phyloP scores from a whole-genome alignment of 768 basidiomycete genomes.

The Mycena pura region DNA sequence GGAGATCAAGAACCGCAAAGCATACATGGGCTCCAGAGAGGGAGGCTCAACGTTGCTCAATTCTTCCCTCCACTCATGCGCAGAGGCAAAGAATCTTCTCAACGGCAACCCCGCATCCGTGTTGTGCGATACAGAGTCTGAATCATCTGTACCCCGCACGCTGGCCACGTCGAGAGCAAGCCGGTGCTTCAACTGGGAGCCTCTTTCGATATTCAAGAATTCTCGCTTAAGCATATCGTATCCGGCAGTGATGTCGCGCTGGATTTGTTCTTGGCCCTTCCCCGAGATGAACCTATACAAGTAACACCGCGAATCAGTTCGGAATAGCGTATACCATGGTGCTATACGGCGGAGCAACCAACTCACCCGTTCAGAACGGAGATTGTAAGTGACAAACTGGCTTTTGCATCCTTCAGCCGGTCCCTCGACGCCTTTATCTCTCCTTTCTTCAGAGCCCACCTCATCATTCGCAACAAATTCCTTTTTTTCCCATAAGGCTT shows the following conservation, averaged over 20 bases:
- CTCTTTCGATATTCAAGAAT: background rate
- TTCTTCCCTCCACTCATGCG: background rate
- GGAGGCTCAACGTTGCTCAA: background rate
- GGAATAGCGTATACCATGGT: no score
- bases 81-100: constrained; percentile 1
- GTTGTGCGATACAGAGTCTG: background rate
- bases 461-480: background rate
- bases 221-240: background rate
- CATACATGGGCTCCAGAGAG: background rate
- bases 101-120: background rate
- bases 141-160: background rate
- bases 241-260: background rate
- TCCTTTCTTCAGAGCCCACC: background rate
- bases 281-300: background rate
- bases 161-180: background rate
- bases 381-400: background rate
- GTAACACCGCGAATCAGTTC: no score
- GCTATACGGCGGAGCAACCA: background rate
- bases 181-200: background rate
- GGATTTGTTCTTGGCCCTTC: background rate
- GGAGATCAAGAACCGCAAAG: background rate
- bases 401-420: constrained; percentile 1
- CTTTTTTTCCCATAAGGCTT: background rate
- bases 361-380: background rate
- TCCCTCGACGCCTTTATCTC: background rate